Percentiles rank a stretch among this genome's conserved stretches.
Conservation (phyloP, 2,329 filamentous ascomycete species). For the Pseudogymnoascus sp. region DNA sequence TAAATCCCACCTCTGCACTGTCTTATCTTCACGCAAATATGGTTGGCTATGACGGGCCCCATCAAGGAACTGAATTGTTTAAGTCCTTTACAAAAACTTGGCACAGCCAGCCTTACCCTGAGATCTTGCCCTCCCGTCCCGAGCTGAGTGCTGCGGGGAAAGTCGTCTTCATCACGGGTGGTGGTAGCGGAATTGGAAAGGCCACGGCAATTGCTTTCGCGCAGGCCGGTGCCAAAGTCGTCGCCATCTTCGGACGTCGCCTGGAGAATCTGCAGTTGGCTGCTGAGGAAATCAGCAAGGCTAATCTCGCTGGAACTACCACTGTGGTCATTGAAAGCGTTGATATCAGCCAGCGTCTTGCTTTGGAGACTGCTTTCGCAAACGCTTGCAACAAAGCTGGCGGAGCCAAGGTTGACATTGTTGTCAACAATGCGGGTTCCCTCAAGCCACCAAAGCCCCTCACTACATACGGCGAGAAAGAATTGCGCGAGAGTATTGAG, state of each 20-base stretch:
- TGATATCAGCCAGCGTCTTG: background rate
- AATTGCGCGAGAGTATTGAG: background rate
- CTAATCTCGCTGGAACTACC: background rate
- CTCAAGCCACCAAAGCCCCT: background rate
- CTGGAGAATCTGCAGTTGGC: background rate
- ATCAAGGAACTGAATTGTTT: no score
- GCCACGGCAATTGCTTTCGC: slow-evolving; percentile 17
- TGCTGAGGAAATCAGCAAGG: background rate
- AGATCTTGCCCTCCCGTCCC: slow-evolving; percentile 23
- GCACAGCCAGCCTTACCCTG: slow-evolving; percentile 25
- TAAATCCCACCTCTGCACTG: no score
- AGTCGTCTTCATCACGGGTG: slow-evolving; percentile 15
- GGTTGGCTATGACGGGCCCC: no score
- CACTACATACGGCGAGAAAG: slow-evolving; percentile 1
- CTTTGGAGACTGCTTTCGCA: slow-evolving; percentile 1
- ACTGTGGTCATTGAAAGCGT: background rate
- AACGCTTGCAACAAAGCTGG: background rate
- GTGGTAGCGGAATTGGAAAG: slow-evolving; percentile 18
- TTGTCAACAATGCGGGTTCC: background rate
- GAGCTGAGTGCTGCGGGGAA: slow-evolving; percentile 13
- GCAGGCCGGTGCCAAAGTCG: slow-evolving; percentile 19
- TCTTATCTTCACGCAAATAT: no score
- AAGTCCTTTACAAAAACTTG: slow-evolving; percentile 19
- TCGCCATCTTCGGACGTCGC: slow-evolving; percentile 24
- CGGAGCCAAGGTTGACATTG: background rate